Percentiles rank a stretch among this genome's conserved stretches.
These are phyloP conservation scores for Inonotus obliquus DNA, from an alignment of 1,284 basidiomycete species.

Conservation along the genomic window DNA sequence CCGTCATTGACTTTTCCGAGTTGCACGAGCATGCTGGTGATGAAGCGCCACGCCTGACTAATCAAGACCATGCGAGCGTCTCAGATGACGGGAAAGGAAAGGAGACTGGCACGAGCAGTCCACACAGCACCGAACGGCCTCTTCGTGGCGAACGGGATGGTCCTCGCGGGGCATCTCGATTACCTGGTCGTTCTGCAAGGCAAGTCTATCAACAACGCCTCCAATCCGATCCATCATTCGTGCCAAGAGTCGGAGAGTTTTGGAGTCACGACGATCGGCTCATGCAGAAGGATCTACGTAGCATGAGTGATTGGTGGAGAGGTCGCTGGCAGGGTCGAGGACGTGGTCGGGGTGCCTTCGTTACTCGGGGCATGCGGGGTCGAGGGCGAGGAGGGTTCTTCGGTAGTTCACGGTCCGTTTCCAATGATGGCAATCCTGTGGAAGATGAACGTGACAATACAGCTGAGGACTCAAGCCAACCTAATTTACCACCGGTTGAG, in stretches of 20 bases:
- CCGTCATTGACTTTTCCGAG: constrained; percentile 75
- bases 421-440: constrained; percentile 8
- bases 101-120: constrained; percentile 4
- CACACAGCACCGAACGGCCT: constrained; percentile 4
- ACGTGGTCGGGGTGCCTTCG: constrained; percentile 49
- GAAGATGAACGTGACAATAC: constrained; percentile 23
- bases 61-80: constrained; percentile 16
- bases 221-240: constrained; percentile 78
- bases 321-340: constrained; percentile 69
- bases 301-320: constrained; percentile 78
- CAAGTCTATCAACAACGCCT: constrained; percentile 75
- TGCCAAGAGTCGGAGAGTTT: constrained; percentile 83
- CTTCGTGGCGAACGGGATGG: background rate
- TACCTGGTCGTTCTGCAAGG: constrained; percentile 54
- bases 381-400: constrained; percentile 44
- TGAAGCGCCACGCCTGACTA: constrained; percentile 22
- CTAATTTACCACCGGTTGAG: constrained; percentile 50
- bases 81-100: constrained; percentile 31
- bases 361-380: constrained; percentile 43
- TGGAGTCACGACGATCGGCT: constrained; percentile 89
- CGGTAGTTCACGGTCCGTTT: constrained; percentile 19
- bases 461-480: constrained; percentile 12
- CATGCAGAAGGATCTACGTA: constrained; percentile 68
- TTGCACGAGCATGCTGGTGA: constrained; percentile 42
- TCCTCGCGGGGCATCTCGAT: constrained; percentile 28